Evolutionary conservation across 2,329 filamentous ascomycete genomes (phyloP), one percentile per base, ranked within the genome.

Genomic region (Fusarium liriodendri): DNA sequence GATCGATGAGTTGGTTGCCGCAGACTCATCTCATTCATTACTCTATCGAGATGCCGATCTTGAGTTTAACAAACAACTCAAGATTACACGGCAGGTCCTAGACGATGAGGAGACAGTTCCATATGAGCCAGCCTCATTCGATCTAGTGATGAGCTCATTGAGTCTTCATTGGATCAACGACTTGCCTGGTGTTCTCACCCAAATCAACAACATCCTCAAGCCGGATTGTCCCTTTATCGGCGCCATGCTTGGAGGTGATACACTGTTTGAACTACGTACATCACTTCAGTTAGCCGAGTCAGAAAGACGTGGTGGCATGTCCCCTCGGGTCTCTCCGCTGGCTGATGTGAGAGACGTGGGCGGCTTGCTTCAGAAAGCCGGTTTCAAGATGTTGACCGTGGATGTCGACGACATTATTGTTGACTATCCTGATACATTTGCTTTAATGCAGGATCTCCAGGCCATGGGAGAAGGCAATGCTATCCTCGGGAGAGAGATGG

Each of bases 131-230:
- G 89, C 91, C 74, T 91, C 92, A 5, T 98, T 98, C 82, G 95
- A 98, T 81, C 91, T 97, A 7, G 94, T 98, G 13, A 86, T 99
- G 71, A 97, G 94, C 80, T 97, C 93, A 65, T 85, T 98, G 68
- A 95, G 93, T 67, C 87, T 99, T 81, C 97, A 99, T 84, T 99
- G 97, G 97, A 93, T 98, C 87, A 99, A 99, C 82, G 95, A 99
- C 82, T 89, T 99, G 6, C 97, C 97, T 0, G 94, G 93, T 1
- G 86, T 97, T 13, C 88, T 99, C 3, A 87, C 91, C 2, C 94
- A 97, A 80, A 93, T 98, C 80, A 97, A 98, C 85, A 89, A 90
- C 74, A 86, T 97, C 37, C 88, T 99, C 29, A 97, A 97, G 83
- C 95, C 96, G 0, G 97, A 99, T 82, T 89, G 90, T 66, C 95